Base-by-base conservation (phyloP, 116 monocot species). In the Trichopus zeylanicus region DNA sequence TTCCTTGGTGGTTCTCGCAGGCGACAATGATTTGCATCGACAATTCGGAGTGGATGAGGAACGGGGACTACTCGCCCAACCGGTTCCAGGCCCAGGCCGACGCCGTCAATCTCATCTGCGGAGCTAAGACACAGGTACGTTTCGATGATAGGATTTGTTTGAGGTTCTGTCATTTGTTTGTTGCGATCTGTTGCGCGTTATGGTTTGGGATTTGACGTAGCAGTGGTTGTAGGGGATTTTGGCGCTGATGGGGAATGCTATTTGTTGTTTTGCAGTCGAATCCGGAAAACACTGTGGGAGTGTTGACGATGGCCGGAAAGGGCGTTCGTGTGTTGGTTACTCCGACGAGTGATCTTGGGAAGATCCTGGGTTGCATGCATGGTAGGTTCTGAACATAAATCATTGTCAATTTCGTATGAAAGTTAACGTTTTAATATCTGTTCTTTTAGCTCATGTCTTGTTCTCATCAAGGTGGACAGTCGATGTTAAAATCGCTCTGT, bases 11-110 rank as follows among this genome's bases (percentile, higher is more conserved):
- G 35, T 46, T 34, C 30, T 70, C 18, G 33, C 78, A 97, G 95
- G 90, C 95, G 18, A 97, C 91, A 4, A 87, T 97, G 91, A 97
- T 97, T 65, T 90, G 90, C 60, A 77, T 97, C 63, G 95, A 97
- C 70, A 97, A 97, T 51, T 90, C 95, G 53, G 95, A 97, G 76
- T 97, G 95, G 95, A 97, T 81, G 81, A 52, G 95, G 63, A 97
- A 97, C 49, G 95, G 95, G 1, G 97, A 97, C 49, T 97, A 97
- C 59, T 53, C 79, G 22, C 97, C 91, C 29, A 70, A 37, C 35
- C 81, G 97, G 22, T 84, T 90, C 66, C 97, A 90, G 61, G 91
- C 97, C 28, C 97, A 91, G 35, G 66, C 81, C 5, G 97, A 97
- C 22, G 87, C 97, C 29, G 73, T 97, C 24, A 97, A 87, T 62